These are phyloP conservation scores for Suzukiozyma palmioleophila DNA, from an alignment of 1,139 yeast species.

Conservation along the genomic window DNA sequence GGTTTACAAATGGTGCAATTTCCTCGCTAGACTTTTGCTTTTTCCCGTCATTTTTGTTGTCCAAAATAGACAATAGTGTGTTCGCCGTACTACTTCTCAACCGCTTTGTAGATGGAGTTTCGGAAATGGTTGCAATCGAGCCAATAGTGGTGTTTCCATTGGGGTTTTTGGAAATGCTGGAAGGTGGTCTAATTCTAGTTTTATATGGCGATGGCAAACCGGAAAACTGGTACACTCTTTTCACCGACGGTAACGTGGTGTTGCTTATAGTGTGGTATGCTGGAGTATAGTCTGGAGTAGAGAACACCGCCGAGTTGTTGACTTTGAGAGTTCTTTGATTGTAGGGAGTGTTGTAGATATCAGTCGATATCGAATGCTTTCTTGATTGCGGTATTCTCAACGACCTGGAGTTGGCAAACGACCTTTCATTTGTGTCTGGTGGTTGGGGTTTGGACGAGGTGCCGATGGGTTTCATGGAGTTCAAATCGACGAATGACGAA, in stretches of 20 bases:
- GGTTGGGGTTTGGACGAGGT: conserved; percentile 6
- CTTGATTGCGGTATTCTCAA: conserved; percentile 1
- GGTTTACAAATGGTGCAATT: conserved; percentile 9
- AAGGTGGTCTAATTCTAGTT: conserved; percentile 41
- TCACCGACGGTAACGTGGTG: conserved; percentile 31
- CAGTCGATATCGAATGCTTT: conserved; percentile 4
- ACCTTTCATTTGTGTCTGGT: conserved; percentile 4
- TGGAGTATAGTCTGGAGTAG: conserved; percentile 41
- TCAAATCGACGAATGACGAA: neutral
- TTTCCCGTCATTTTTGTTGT: conserved; percentile 23
- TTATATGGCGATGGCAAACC: conserved; percentile 64
- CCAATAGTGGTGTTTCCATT: conserved; percentile 5
- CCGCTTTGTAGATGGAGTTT: conserved; percentile 8
- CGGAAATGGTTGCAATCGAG: conserved; percentile 5
- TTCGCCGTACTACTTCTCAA: conserved; percentile 63
- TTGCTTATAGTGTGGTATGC: conserved; percentile 27
- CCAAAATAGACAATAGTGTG: conserved; percentile 59
- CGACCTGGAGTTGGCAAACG: conserved; percentile 1
- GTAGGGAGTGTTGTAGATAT: conserved; percentile 6
- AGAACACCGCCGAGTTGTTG: conserved; percentile 13
- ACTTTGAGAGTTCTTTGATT: conserved; percentile 8
- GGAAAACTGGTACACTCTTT: conserved; percentile 57
- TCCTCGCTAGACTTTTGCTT: conserved; percentile 7
- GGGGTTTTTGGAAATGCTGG: conserved; percentile 3
- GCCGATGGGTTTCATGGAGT: neutral